Evolutionary conservation across 1,284 basidiomycete genomes (phyloP), one percentile per base, ranked within the genome.

Genomic region (Fomitopsis schrenkii): DNA sequence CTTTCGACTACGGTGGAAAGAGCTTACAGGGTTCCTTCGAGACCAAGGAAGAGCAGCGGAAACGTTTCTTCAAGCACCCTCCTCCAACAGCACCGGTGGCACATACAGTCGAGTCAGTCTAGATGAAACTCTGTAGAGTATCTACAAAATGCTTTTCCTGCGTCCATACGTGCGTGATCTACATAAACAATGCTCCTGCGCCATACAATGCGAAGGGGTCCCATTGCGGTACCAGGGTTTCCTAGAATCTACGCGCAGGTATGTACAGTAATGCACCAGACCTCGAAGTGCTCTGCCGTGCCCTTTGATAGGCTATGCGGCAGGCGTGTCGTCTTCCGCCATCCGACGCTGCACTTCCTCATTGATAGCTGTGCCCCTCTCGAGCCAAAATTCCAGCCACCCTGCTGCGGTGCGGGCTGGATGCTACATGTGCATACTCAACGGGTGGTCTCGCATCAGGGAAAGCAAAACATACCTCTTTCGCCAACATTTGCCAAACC

Each of bases 1-100:
- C 88, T 45, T 94, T 93, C 72, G 90, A 95, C 69, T 93, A 91
- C 66, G 86, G 91, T 57, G 94, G 94, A 61, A 80, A 82, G 64
- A 70, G 64, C 35, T 74, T 91, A 59, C 74, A 77, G 19, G 84
- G 84, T 42, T 75, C 77, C 58, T 69, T 74, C 60, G 76, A 79
- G 62, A 71, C 74, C 42, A 74, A 75, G 64, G 87, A 89, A 67
- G 89, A 90, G 73, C 84, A 78, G 65, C 81, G 87, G 68, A 84
- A 77, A 75, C 81, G 76, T 35, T 93, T 93, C 76, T 93, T 93
- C 80, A 93, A 93, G 74, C 80, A 79, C 65, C 76, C 71, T 62
- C 76, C 67, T 42, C 68, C 74, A 65, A 70, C 72, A 57, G 70
- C 71, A 40, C 22, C 22, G 22, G 67, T 72, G 46, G 64, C 69